Conservation (phyloP, 1,284 basidiomycete species). For the Melampsora americana region DNA sequence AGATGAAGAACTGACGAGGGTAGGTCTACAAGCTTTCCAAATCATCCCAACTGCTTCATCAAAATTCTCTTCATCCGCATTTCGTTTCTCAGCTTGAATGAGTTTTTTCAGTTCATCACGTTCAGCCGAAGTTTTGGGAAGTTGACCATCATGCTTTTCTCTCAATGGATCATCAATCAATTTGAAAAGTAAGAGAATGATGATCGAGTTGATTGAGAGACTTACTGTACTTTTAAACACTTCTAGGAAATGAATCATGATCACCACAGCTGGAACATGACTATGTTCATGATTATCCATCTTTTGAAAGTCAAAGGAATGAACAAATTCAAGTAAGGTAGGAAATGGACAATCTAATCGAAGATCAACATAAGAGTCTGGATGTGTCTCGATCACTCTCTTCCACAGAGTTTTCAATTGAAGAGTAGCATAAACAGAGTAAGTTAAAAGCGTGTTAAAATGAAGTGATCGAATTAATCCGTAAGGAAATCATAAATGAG, state of each 20-base stretch:
- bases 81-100: constrained; percentile 64
- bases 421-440: constrained; percentile 27
- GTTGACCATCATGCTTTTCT: constrained; percentile 63
- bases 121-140: constrained; percentile 67
- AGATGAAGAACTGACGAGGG: constrained; percentile 61
- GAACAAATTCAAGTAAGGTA: constrained; percentile 68
- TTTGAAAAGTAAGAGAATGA: background rate
- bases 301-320: constrained; percentile 66
- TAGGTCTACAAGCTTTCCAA: constrained; percentile 63
- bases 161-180: constrained; percentile 45
- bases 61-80: constrained; percentile 89
- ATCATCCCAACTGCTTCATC: constrained; percentile 73
- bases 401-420: constrained; percentile 46
- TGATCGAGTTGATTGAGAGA: constrained; percentile 27
- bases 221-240: constrained; percentile 72
- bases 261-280: constrained; percentile 80
- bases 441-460: background rate
- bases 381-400: constrained; percentile 86
- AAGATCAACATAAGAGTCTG: constrained; percentile 75
- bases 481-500: background rate
- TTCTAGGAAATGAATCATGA: constrained; percentile 75
- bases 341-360: constrained; percentile 87
- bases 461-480: background rate
- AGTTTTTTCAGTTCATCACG: constrained; percentile 72
- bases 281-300: constrained; percentile 81